These are phyloP conservation scores for Verticillium tricorpus DNA, from an alignment of 2,329 filamentous ascomycete species.

Conservation along the genomic window DNA sequence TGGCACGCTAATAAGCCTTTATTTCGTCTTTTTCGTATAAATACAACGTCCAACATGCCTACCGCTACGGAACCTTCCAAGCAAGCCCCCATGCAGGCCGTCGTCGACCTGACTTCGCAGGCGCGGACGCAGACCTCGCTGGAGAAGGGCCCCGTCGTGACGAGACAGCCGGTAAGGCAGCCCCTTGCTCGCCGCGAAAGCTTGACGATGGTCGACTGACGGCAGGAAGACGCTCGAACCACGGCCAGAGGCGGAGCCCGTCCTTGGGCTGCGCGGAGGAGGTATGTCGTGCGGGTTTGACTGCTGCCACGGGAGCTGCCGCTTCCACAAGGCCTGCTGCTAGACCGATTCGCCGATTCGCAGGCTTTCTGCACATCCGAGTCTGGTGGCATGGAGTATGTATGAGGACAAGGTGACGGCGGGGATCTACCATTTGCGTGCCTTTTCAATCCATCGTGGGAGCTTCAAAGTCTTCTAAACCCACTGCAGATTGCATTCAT, in stretches of 20 bases:
- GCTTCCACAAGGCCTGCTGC: slow-evolving; percentile 24
- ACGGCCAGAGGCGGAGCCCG: slow-evolving; percentile 17
- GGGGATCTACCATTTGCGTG: no score
- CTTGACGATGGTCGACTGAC: background rate
- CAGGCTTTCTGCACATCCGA: background rate
- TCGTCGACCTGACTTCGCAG: background rate
- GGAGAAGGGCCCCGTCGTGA: background rate
- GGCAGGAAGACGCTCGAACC: slow-evolving; percentile 15
- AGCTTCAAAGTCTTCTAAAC: no score
- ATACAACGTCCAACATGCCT: background rate
- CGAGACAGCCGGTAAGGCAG: background rate
- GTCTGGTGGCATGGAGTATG: background rate
- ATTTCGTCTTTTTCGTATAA: background rate
- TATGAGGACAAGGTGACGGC: background rate
- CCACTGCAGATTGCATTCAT: no score
- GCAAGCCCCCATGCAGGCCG: slow-evolving; percentile 3
- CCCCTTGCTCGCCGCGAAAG: background rate
- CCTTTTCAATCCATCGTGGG: no score
- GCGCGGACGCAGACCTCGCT: background rate
- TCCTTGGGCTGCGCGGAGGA: slow-evolving; percentile 20
- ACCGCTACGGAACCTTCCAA: background rate
- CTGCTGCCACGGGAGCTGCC: slow-evolving; percentile 22
- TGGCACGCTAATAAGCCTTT: background rate
- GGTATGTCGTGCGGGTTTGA: slow-evolving; percentile 20
- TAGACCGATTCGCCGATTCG: background rate